phyloP scores from a whole-genome alignment of 352 stramenopile species.

The Globisporangium heterothallicum region DNA sequence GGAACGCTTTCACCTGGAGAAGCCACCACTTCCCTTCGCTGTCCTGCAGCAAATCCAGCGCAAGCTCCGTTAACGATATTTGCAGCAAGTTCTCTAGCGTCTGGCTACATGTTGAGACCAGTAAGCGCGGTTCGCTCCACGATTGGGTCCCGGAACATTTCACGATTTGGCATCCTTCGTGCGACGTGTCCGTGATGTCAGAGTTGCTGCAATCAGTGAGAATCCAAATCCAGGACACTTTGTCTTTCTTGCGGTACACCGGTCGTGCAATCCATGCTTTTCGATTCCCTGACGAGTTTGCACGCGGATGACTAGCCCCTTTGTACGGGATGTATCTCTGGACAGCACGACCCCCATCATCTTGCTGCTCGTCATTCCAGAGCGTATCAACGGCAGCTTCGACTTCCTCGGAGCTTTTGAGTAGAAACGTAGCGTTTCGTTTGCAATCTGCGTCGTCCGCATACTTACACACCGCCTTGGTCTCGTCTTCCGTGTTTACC shows the following conservation, averaged over 20 bases:
- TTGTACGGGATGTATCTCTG: constrained; percentile 49
- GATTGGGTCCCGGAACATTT: constrained; percentile 46
- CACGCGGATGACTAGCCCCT: constrained; percentile 11
- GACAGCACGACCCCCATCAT: constrained; percentile 15
- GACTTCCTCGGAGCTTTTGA: constrained; percentile 9
- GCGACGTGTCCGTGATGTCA: constrained; percentile 11
- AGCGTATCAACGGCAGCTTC: constrained; percentile 12
- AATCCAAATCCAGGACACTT: constrained; percentile 46
- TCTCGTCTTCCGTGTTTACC: neutral
- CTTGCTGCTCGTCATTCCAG: constrained; percentile 1
- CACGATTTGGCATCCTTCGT: constrained; percentile 50
- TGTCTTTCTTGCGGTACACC: constrained; percentile 50
- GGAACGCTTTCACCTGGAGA: constrained; percentile 68
- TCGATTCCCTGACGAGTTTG: neutral
- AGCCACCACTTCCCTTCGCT: constrained; percentile 49
- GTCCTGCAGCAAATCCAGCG: constrained; percentile 57
- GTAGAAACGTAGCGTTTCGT: constrained; percentile 9
- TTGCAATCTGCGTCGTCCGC: constrained; percentile 4
- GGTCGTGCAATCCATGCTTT: constrained; percentile 53
- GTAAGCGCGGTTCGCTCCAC: constrained; percentile 38
- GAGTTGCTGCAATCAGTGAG: constrained; percentile 23
- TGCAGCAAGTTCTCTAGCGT: constrained; percentile 33
- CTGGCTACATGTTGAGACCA: constrained; percentile 26
- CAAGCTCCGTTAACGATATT: constrained; percentile 39
- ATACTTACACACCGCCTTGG: constrained; percentile 9